Base-by-base conservation (phyloP, 1,284 basidiomycete genomes). In the Tausonia pullulans region DNA sequence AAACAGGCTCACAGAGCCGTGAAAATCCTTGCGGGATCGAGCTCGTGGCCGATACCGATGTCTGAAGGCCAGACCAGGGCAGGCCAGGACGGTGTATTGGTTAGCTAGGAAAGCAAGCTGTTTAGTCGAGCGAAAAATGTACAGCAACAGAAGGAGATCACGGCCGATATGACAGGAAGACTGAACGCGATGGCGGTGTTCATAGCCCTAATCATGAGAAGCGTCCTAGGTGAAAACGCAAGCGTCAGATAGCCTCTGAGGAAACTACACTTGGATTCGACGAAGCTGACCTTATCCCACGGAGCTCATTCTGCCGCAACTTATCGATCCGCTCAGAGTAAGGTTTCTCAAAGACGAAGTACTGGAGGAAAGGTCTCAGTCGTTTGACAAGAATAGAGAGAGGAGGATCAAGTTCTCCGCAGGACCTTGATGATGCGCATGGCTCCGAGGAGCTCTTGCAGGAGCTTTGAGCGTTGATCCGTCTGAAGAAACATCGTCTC, bases 381-480 rank as follows among this genome's bases (percentile, higher is more conserved):
- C 16, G 9, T 16, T 16, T 52, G 11, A 10, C 11, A 11, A 7
- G 11, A 16, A 52, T 7, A 52, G 7, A 10, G 51, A 13, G 51
- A 10, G 7, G 51, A 52, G 16, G 51, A 49, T 49, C 13, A 11
- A 27, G 27, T 27, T 27, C 27, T 27, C 27, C 27, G 27, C 27
- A 27, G 27, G 27, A 41, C 41, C 45, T 57, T 57, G 44, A 64
- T 64, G 45, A 64, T 58, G 7, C 63, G 58, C 63, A 64, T 64
- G 6, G 63, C 63, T n/a, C 63, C 63, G 3, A 64, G 63, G 1
- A 64, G 53, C 63, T 64, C 63, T 10, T 64, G 63, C 2, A 64
- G 63, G 10, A 64, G 40, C 53, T 64, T 64, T 5, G 58, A 60
- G 6, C 63, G 51, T 54, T 60, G 51, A 39, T 64, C 63, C 4